Base-by-base conservation (phyloP, 108 stramenopile species). In the Nannochloropsis gaditana region DNA sequence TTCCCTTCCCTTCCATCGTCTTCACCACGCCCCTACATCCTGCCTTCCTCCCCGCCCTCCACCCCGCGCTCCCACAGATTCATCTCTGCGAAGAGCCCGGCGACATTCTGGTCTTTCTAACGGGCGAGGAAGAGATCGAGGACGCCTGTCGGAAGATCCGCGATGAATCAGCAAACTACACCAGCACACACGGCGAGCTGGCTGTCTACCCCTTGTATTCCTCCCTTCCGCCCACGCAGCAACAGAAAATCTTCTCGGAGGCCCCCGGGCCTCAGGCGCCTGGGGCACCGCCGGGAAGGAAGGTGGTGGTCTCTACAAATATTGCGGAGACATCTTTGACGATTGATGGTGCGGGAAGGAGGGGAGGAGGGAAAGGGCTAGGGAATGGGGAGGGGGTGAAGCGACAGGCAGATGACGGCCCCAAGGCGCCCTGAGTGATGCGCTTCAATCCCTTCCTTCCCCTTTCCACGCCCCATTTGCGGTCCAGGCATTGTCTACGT, bases 111-210 rank as follows among this genome's bases (percentile, higher is more conserved):
- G 93, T 99, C 10, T 99, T 99, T 89, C 88, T 99, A 41, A 99
- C 99, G 15, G 99, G 99, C 84, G 98, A 99, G 87, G 92, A 92
- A 85, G 99, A 99, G 88, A 99, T 99, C 86, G 99, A 99, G 85
- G 95, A 97, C 84, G 96, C 95, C 42, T 99, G 99, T 90, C 93
- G 93, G 84, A 92, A 95, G 85, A 94, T 99, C 79, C 91, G 96
- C 47, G 90, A 91, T 41, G 95, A 94, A 45, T 92, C 93, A 9
- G 90, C 21, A n/a, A 21, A 82, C 9, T 79, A 87, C 83, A 87
- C 91, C 15, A 85, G 93, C 90, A 91, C 91, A 1, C 86, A 91
- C 43, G 89, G 91, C 8, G 94, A 95, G 85, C 87, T 99, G 44
- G 95, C 95, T 9, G 96, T 96, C 0, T 95, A 94, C 89, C 99